Conservation (phyloP, 129 eudicot genomes). For the Flaveria robusta region DNA sequence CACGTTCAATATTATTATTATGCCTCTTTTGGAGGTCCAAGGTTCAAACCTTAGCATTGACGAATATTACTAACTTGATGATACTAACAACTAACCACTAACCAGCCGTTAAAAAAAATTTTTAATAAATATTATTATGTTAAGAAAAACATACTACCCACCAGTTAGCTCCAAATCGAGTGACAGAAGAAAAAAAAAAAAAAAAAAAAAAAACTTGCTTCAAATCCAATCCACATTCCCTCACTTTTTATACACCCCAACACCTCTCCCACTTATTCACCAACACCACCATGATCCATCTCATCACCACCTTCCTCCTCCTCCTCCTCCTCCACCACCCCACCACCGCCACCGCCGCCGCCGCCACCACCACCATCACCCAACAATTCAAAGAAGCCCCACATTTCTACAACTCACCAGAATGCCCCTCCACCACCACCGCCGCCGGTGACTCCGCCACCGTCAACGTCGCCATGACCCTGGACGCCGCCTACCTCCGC, state of each 20-base stretch:
- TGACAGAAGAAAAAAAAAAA: no score
- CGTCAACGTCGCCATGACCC: no score
- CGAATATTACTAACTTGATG: no score
- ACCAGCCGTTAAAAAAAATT: no score
- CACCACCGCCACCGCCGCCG: neutral
- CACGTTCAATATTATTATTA: no score
- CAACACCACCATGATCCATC: conserved; percentile 21
- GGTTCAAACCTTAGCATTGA: no score
- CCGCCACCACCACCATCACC: conserved; percentile 26
- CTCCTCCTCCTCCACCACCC: conserved; percentile 27
- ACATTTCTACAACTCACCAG: conserved; percentile 40
- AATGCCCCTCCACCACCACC: conserved; percentile 35
- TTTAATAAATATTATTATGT: no score
- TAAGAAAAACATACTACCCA: no score
- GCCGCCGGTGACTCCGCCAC: neutral
- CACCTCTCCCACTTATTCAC: conserved; percentile 24
- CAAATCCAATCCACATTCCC: conserved; percentile 24
- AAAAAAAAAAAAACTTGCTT: conserved; percentile 25
- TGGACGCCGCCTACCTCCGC: no score
- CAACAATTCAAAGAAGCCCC: conserved; percentile 49
- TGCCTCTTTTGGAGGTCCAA: no score
- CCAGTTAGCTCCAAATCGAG: conserved; percentile 13
- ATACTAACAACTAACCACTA: no score
- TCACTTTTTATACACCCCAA: conserved; percentile 25
- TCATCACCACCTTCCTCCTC: conserved; percentile 20